Conservation (phyloP, 139 green algal species). For the Micractinium sp. region DNA sequence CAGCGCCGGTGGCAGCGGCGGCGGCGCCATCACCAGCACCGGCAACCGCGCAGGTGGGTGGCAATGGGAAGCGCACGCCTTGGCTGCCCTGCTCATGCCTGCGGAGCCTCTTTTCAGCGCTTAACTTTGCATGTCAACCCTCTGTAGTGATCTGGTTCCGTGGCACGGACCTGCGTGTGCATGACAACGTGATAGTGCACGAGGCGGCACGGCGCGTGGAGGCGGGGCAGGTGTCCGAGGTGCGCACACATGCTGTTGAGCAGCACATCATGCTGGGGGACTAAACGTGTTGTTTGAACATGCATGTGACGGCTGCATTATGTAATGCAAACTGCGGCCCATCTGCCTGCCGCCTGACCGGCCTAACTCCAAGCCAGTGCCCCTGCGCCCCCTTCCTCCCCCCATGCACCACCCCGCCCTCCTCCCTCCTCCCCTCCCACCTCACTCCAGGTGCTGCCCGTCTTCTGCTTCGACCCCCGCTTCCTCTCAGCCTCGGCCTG, state of each 20-base stretch:
- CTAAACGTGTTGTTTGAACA: no score
- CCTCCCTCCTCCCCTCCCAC: neutral
- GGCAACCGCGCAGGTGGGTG: constrained; percentile 3
- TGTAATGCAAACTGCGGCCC: no score
- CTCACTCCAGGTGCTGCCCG: constrained; percentile 79
- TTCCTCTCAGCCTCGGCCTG: constrained; percentile 62
- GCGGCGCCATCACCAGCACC: neutral
- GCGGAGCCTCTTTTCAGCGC: neutral
- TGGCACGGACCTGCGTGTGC: constrained; percentile 80
- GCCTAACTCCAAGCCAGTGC: no score
- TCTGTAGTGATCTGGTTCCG: constrained; percentile 88
- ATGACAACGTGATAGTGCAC: constrained; percentile 85
- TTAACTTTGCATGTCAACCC: neutral
- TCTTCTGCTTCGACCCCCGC: constrained; percentile 94
- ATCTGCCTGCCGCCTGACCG: no score
- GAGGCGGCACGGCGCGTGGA: constrained; percentile 67
- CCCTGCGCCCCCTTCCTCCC: neutral
- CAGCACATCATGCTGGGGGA: no score
- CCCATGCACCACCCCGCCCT: neutral
- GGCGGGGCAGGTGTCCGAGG: constrained; percentile 58
- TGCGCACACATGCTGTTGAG: constrained; percentile 9
- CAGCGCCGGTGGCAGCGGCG: neutral
- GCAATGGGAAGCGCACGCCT: no score
- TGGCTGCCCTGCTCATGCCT: neutral
- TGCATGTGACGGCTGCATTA: no score